These are phyloP conservation scores for Penicillium sp. DNA, from an alignment of 2,329 filamentous ascomycete species.

Conservation along the genomic window DNA sequence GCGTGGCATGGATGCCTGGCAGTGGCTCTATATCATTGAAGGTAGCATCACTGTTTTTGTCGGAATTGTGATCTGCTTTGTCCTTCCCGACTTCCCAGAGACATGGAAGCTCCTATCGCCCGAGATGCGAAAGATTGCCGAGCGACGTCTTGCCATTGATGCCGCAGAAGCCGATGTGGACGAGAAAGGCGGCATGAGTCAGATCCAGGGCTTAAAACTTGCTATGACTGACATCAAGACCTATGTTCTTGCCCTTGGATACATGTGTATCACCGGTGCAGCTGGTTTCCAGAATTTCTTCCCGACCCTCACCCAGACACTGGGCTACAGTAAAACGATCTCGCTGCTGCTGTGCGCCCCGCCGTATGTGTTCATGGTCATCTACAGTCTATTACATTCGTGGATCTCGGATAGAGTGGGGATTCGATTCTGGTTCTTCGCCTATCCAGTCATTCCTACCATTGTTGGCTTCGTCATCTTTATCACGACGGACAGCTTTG, in stretches of 20 bases:
- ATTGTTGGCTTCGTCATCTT: conserved; percentile 55
- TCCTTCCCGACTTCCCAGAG: conserved; percentile 45
- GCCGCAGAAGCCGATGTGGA: conserved; percentile 51
- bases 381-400: conserved; percentile 48
- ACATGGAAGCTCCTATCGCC: conserved; percentile 46
- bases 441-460: conserved; percentile 52
- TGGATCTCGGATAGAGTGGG: conserved; percentile 45
- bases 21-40: conserved; percentile 46
- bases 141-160: conserved; percentile 51
- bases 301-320: conserved; percentile 49
- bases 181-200: conserved; percentile 46
- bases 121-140: conserved; percentile 48
- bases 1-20: conserved; percentile 39
- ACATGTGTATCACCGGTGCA: conserved; percentile 49
- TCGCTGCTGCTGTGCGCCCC: conserved; percentile 54
- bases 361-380: conserved; percentile 55
- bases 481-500: conserved; percentile 53
- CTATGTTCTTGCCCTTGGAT: conserved; percentile 44
- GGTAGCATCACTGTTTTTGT: conserved; percentile 35
- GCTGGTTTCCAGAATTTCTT: conserved; percentile 58
- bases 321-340: conserved; percentile 46
- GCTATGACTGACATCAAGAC: conserved; percentile 53
- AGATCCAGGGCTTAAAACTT: conserved; percentile 50
- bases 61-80: conserved; percentile 32
- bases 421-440: conserved; percentile 53